These are phyloP conservation scores for Mycena citricolor DNA, from an alignment of 1,284 basidiomycete genomes.

Conservation along the genomic window DNA sequence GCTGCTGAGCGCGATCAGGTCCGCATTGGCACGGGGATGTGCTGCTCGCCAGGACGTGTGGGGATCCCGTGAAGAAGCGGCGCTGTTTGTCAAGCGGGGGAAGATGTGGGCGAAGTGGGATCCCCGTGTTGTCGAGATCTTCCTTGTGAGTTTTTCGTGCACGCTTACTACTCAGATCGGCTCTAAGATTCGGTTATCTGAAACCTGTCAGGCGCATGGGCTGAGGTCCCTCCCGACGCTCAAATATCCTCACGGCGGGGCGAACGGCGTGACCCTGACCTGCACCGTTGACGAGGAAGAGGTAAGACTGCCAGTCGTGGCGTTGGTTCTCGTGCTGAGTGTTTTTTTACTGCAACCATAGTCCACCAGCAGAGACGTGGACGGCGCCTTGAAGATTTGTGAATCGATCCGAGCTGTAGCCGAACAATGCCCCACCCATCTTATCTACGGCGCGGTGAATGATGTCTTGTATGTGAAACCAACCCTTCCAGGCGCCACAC, in stretches of 20 bases:
- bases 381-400: constrained; percentile 38
- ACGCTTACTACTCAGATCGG: background rate
- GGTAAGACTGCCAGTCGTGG: constrained; percentile 43
- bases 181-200: background rate
- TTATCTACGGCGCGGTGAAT: constrained; percentile 47
- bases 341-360: constrained; percentile 37
- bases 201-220: constrained; percentile 42
- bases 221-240: constrained; percentile 43
- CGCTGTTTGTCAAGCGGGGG: constrained; percentile 35
- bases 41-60: too few relatives aligned
- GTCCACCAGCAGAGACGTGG: constrained; percentile 40
- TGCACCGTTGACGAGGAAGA: constrained; percentile 46
- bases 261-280: constrained; percentile 50
- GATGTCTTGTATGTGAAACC: constrained; percentile 42
- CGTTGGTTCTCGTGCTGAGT: constrained; percentile 42
- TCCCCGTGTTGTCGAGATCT: constrained; percentile 42
- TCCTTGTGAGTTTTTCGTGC: constrained; percentile 33
- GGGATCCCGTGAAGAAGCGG: too few relatives aligned
- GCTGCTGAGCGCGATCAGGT: constrained; percentile 7
- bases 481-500: background rate
- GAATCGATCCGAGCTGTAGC: constrained; percentile 37
- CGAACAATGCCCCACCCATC: constrained; percentile 41
- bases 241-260: constrained; percentile 45
- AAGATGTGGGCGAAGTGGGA: constrained; percentile 48
- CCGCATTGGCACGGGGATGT: too few relatives aligned